Evolutionary conservation across 2,329 filamentous ascomycete genomes (phyloP), one percentile per base, ranked within the genome.

Genomic region (Alternaria longipes): DNA sequence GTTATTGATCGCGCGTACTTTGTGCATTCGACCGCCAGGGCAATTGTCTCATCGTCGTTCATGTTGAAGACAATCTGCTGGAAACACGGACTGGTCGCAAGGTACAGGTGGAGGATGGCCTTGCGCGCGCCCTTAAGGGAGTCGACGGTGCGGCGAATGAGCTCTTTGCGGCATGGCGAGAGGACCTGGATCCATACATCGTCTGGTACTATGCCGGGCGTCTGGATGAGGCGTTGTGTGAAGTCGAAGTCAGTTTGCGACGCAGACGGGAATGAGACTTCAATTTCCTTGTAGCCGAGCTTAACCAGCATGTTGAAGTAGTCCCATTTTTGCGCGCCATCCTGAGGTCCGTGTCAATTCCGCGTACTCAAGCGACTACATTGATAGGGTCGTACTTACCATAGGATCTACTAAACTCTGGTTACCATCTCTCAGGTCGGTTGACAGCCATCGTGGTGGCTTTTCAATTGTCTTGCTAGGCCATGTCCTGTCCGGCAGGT

Each of bases 211-310:
- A 89, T 86, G 41, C 91, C 92, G 11, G 92, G 91, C 1, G 93
- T 97, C 73, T 96, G 90, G 66, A 97, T 88, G 69, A 98, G 84
- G 74, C 90, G 89, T 69, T 93, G 87, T 41, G 93, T 97, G 77
- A 98, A 98, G 83, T 97, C 92, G 83, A 94, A 98, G 82, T 98
- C 95, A 74, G 91, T 97, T 77, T 97, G 91, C 40, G 93, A 97
- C 14, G 94, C 93, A 0, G 93, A 97, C 51, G 94, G 94, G 81
- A 97, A 98, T 5, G 94, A 95, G 20, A 97, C 91, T 78, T 98
- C 94, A 68, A 98, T 97, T 82, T 98, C 94, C 82, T 97, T 98
- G 86, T 96, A 98, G 71, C 95, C 94, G 51, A 97, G 86, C 63
- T 94, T 89, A 73, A 90, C 88, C 55, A 98, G 88, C 93, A 97